Conservation (phyloP, 225 moss, liverwort and hornwort genomes). For the Straminergon stramineum region DNA sequence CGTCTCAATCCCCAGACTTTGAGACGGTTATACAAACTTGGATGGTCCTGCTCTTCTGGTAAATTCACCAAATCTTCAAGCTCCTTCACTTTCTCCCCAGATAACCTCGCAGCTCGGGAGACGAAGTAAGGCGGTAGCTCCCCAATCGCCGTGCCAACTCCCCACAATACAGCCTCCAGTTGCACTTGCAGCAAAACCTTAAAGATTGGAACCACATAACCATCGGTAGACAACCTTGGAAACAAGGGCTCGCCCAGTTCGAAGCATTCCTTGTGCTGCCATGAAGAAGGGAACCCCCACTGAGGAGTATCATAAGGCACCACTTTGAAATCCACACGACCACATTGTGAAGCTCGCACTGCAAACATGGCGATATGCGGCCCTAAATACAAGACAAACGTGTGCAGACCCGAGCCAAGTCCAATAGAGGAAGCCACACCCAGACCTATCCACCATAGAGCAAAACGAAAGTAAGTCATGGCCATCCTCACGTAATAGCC, state of each 20-base stretch:
- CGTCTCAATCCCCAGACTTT: slow-evolving; percentile 75
- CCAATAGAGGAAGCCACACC: slow-evolving; percentile 90
- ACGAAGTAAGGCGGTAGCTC: slow-evolving; percentile 97
- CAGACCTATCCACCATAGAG: slow-evolving; percentile 79
- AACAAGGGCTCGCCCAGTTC: slow-evolving; percentile 50
- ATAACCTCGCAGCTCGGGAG: slow-evolving; percentile 69
- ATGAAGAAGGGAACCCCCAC: slow-evolving; percentile 67
- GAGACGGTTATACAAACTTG: slow-evolving; percentile 47
- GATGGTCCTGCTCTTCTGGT: slow-evolving; percentile 29
- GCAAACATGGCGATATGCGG: slow-evolving; percentile 86
- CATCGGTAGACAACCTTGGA: slow-evolving; percentile 48
- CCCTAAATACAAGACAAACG: slow-evolving; percentile 78
- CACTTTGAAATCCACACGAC: slow-evolving; percentile 81
- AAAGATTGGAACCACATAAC: slow-evolving; percentile 66
- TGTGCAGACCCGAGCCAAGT: slow-evolving; percentile 83
- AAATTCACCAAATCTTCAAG: slow-evolving; percentile 60
- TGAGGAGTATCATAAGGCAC: slow-evolving; percentile 80
- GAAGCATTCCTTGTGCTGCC: slow-evolving; percentile 62
- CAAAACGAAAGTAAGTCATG: slow-evolving; percentile 53
- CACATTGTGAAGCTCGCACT: slow-evolving; percentile 62
- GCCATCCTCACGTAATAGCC: slow-evolving; percentile 52
- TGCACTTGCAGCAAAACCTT: slow-evolving; percentile 77
- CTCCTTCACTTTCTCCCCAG: slow-evolving; percentile 80
- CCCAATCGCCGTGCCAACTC: slow-evolving; percentile 79
- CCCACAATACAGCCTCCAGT: slow-evolving; percentile 80